Percentiles rank a stretch among this genome's conserved stretches.
These are phyloP conservation scores for Chrysosporium keratinophilum DNA, from an alignment of 2,329 filamentous ascomycete genomes.

Conservation along the genomic window DNA sequence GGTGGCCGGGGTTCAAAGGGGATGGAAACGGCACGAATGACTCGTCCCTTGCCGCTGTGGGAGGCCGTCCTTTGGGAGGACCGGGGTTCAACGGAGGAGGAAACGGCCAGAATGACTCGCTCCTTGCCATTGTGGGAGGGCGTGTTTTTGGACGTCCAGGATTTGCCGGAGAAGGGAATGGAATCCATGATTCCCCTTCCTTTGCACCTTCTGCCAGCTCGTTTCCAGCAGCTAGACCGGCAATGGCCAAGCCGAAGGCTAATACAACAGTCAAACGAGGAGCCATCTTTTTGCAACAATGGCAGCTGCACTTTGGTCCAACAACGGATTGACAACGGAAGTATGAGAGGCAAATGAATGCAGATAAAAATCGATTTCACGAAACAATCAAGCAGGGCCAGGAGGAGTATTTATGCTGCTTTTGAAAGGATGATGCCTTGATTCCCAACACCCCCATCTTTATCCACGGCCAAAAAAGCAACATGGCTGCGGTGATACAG, in stretches of 20 bases:
- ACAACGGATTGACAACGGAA: too few relatives aligned
- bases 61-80: too few relatives aligned
- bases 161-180: neutral
- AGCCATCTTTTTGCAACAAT: neutral
- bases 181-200: neutral
- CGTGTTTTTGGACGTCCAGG: neutral
- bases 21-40: neutral
- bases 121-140: neutral
- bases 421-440: too few relatives aligned
- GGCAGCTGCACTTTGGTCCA: neutral
- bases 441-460: neutral
- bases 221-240: neutral
- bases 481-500: neutral
- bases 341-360: too few relatives aligned
- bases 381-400: too few relatives aligned
- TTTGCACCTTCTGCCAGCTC: neutral
- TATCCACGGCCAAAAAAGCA: neutral
- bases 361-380: too few relatives aligned
- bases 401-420: neutral
- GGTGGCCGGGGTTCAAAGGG: neutral
- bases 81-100: too few relatives aligned
- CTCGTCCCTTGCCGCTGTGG: neutral
- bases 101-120: neutral
- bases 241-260: slow-evolving; percentile 1
- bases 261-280: neutral